Percentiles rank a stretch among this genome's conserved stretches.
phyloP scores from a whole-genome alignment of 2,329 filamentous ascomycete species.

The Phyllosticta citriasiana region DNA sequence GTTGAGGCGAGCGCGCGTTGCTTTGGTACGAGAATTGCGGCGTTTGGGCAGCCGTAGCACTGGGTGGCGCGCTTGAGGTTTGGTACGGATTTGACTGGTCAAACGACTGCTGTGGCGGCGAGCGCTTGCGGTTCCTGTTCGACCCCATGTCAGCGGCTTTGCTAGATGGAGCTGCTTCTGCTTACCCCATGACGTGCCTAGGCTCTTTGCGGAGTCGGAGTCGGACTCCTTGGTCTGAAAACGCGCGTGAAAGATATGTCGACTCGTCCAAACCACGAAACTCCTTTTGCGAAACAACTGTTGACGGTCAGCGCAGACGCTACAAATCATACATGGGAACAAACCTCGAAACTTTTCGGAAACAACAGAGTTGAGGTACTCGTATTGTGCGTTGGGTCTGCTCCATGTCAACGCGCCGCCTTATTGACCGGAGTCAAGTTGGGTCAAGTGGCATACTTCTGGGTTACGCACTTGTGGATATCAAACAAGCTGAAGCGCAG shows the following conservation, averaged over 20 bases:
- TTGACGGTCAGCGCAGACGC: conserved; percentile 9
- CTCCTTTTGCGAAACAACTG: conserved; percentile 48
- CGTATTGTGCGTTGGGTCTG: conserved; percentile 12
- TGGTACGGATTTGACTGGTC: background rate
- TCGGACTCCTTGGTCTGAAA: conserved; percentile 80
- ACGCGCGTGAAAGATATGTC: conserved; percentile 68
- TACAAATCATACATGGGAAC: conserved; percentile 12
- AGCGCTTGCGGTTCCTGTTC: conserved; percentile 2
- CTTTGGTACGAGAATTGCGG: background rate
- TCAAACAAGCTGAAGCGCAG: conserved; percentile 73
- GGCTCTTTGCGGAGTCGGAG: conserved; percentile 76
- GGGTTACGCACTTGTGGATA: conserved; percentile 45
- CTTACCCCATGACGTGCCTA: conserved; percentile 30
- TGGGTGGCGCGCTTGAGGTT: background rate
- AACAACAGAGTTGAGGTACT: conserved; percentile 42
- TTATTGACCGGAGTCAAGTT: background rate
- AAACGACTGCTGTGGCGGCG: background rate
- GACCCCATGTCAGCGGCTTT: background rate
- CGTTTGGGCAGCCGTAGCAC: background rate
- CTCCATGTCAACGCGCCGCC: background rate
- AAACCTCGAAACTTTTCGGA: conserved; percentile 62
- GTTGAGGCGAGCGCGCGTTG: background rate
- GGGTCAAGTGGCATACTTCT: background rate
- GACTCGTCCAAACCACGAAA: conserved; percentile 76
- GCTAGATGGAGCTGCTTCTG: background rate